These are phyloP conservation scores for Orbilia brochopaga DNA, from an alignment of 2,329 filamentous ascomycete genomes.

Conservation along the genomic window DNA sequence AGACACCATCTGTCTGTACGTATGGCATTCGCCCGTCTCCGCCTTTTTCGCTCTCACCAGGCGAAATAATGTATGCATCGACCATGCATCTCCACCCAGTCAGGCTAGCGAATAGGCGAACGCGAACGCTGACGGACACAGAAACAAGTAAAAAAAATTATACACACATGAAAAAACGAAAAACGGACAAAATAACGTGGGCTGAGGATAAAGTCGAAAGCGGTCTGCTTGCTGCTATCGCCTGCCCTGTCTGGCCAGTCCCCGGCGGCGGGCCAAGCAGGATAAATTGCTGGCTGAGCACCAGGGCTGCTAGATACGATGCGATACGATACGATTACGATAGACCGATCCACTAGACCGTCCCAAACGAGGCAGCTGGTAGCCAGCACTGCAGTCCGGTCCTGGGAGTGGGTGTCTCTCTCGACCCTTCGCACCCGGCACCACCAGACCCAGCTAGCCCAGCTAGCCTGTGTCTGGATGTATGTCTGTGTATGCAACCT, in stretches of 20 bases:
- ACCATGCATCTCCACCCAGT: neutral
- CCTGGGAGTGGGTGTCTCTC: neutral
- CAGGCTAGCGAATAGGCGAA: constrained; percentile 18
- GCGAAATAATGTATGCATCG: neutral
- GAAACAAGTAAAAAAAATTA: no score
- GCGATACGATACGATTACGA: constrained; percentile 9
- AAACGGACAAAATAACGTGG: constrained; percentile 24
- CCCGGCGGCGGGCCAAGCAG: neutral
- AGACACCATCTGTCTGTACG: neutral
- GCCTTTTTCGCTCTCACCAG: neutral
- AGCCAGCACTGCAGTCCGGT: neutral
- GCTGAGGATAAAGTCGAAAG: constrained; percentile 21
- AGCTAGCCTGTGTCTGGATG: no score
- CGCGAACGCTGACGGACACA: constrained; percentile 5
- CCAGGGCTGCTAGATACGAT: constrained; percentile 26
- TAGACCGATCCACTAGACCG: constrained; percentile 2
- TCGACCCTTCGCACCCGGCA: neutral
- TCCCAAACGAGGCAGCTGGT: constrained; percentile 6
- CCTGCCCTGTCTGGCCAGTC: constrained; percentile 3
- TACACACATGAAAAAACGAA: no score
- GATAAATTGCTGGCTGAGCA: constrained; percentile 13
- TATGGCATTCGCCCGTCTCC: neutral
- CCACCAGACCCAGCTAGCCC: no score
- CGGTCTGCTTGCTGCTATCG: neutral
- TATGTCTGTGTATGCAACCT: no score